phyloP scores from a whole-genome alignment of 768 basidiomycete species.

The Rickenella mellea region DNA sequence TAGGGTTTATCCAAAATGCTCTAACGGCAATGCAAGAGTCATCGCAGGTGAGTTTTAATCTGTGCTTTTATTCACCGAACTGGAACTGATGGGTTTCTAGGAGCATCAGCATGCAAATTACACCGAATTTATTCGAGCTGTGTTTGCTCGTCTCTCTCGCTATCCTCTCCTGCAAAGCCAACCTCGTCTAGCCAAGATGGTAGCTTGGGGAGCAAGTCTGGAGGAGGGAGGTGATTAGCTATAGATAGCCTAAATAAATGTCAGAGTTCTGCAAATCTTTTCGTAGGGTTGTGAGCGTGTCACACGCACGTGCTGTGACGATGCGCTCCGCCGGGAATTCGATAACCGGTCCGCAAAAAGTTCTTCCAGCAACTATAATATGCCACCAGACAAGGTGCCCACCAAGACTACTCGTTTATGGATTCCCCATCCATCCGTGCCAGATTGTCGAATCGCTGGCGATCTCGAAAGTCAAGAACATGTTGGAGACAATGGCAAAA shows the following conservation, averaged over 20 bases:
- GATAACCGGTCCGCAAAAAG: no score
- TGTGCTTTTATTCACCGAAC: neutral
- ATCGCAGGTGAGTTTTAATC: conserved; percentile 25
- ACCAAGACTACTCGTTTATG: conserved; percentile 37
- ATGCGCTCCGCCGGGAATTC: no score
- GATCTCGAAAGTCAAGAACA: conserved; percentile 52
- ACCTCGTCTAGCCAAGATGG: conserved; percentile 21
- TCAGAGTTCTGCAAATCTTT: no score
- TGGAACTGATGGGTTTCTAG: conserved; percentile 3
- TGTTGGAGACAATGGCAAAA: conserved; percentile 39
- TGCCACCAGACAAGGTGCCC: conserved; percentile 7
- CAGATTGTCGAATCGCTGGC: conserved; percentile 40
- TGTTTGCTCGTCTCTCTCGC: conserved; percentile 24
- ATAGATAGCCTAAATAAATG: no score
- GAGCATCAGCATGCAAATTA: conserved; percentile 2
- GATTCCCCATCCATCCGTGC: conserved; percentile 41
- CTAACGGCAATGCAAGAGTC: conserved; percentile 43
- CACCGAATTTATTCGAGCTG: conserved; percentile 22
- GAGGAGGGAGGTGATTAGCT: no score
- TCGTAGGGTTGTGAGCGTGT: no score
- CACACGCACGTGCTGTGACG: no score
- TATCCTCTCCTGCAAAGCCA: conserved; percentile 24
- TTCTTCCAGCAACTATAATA: no score
- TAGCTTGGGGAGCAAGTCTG: conserved; percentile 20
- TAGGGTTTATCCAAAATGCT: conserved; percentile 33